These are phyloP conservation scores for Fraxinus pennsylvanica DNA, from an alignment of 257 asterid species.

Conservation along the genomic window DNA sequence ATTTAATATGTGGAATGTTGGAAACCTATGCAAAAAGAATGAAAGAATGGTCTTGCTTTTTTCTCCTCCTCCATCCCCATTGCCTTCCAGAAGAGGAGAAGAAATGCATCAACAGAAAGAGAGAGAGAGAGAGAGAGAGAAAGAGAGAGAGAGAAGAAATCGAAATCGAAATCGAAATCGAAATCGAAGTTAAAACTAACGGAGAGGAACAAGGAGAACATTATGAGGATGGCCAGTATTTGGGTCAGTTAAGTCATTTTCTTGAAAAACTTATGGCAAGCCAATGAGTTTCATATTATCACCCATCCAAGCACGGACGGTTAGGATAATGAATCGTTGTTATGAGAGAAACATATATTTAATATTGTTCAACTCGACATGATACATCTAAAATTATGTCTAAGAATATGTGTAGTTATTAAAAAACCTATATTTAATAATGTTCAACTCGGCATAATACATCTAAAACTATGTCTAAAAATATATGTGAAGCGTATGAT, in stretches of 20 bases:
- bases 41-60: neutral
- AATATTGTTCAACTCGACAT: neutral
- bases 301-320: neutral
- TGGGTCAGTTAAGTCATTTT: neutral
- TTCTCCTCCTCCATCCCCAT: conserved; percentile 16
- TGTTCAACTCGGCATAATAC: neutral
- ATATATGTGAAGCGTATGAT: too few species aligned
- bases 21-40: conserved; percentile 16
- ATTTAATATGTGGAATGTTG: conserved; percentile 4
- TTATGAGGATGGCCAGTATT: neutral
- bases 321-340: neutral
- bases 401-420: too few species aligned
- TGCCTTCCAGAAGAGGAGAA: neutral
- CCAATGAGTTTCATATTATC: conserved; percentile 15
- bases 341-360: too few species aligned
- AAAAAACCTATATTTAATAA: too few species aligned
- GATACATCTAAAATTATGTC: neutral
- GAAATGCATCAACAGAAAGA: conserved; percentile 19
- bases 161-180: neutral
- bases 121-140: conserved; percentile 4
- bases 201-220: neutral
- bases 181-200: neutral
- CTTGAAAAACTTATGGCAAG: conserved; percentile 9
- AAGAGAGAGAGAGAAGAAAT: too few species aligned
- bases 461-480: too few species aligned